Evolutionary conservation across 768 basidiomycete species (phyloP).

Genomic region (Tubosaeta sp.): DNA sequence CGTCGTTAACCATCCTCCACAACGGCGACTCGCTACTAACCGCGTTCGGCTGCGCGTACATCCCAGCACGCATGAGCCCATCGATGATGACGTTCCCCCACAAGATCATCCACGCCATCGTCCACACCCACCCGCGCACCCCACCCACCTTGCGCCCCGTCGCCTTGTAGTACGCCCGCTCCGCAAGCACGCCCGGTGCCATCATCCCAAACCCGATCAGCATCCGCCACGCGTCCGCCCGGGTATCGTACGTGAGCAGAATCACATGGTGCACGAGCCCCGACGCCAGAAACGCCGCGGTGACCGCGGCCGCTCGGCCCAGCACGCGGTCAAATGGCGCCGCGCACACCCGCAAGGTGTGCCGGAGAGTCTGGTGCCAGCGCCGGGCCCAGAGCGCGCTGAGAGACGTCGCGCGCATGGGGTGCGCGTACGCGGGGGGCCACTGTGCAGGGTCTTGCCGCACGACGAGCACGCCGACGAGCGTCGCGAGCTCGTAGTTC

Average conservation of each 20-base stretch:
- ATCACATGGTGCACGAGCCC: conserved; percentile 52
- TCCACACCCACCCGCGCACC: conserved; percentile 31
- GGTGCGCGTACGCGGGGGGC: conserved; percentile 31
- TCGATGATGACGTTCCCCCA: conserved; percentile 24
- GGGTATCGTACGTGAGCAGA: conserved; percentile 49
- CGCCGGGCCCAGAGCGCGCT: conserved; percentile 33
- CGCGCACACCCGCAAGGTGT: conserved; percentile 26
- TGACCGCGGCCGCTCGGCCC: conserved; percentile 44
- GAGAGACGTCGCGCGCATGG: conserved; percentile 32
- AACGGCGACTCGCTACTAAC: background rate
- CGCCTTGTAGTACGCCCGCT: conserved; percentile 25
- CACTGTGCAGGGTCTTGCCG: conserved; percentile 25
- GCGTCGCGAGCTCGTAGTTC: conserved; percentile 18
- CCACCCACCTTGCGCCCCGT: conserved; percentile 29
- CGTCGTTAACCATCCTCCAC: background rate
- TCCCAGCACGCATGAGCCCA: conserved; percentile 11
- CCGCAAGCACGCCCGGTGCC: conserved; percentile 49
- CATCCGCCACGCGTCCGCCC: conserved; percentile 32
- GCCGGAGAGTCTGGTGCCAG: conserved; percentile 38
- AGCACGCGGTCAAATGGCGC: conserved; percentile 31
- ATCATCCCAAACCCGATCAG: conserved; percentile 52
- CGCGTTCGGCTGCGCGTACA: background rate
- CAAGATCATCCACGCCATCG: conserved; percentile 23
- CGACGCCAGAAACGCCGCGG: conserved; percentile 55
- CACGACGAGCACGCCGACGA: conserved; percentile 22